Conservation (phyloP, 768 basidiomycete species). For the Pleurotus tuoliensis region DNA sequence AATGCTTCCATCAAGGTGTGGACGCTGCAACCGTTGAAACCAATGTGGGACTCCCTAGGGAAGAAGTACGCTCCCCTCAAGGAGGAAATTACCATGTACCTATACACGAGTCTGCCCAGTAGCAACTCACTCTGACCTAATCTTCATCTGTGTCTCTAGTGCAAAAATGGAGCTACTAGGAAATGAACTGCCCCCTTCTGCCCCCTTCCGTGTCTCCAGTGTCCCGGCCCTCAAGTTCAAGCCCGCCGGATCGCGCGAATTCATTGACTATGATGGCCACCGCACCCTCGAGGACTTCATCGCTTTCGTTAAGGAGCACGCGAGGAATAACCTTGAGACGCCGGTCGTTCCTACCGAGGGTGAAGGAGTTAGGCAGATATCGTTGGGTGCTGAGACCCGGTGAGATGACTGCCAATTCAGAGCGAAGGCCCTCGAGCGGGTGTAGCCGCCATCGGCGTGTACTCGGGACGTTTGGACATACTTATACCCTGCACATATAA, state of each 20-base stretch:
- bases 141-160: slow-evolving; percentile 29
- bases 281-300: slow-evolving; percentile 82
- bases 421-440: too few relatives aligned
- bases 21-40: slow-evolving; percentile 97
- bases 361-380: slow-evolving; percentile 28
- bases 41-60: slow-evolving; percentile 87
- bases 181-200: slow-evolving; percentile 90
- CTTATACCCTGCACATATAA: too few relatives aligned
- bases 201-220: slow-evolving; percentile 81
- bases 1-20: slow-evolving; percentile 54
- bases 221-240: slow-evolving; percentile 99
- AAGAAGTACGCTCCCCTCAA: slow-evolving; percentile 76
- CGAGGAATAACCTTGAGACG: slow-evolving; percentile 66
- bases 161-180: slow-evolving; percentile 96
- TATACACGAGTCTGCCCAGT: background rate
- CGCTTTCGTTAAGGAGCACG: slow-evolving; percentile 77
- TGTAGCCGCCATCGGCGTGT: too few relatives aligned
- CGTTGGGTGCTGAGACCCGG: slow-evolving; percentile 21
- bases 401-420: too few relatives aligned
- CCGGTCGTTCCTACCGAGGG: slow-evolving; percentile 24
- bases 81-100: slow-evolving; percentile 73
- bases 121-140: background rate
- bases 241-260: slow-evolving; percentile 79
- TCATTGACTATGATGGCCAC: slow-evolving; percentile 93
- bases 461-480: too few relatives aligned